These are phyloP conservation scores for Suhomyces vadensis DNA, from an alignment of 805 yeast genomes.

Conservation along the genomic window DNA sequence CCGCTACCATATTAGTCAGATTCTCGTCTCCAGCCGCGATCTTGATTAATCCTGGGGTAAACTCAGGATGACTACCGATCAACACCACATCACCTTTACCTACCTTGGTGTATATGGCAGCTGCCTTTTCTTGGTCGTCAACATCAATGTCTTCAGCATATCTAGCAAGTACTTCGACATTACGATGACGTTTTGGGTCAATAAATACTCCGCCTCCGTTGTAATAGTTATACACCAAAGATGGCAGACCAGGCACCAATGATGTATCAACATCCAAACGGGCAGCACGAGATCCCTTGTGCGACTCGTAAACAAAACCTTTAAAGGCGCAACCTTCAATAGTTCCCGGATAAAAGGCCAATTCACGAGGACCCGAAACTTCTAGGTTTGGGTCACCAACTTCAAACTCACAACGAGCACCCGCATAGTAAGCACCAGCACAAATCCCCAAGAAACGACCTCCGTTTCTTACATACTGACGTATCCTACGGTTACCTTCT, in stretches of 20 bases:
- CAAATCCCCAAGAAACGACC: slow-evolving; percentile 88
- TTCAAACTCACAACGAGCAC: slow-evolving; percentile 78
- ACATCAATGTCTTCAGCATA: slow-evolving; percentile 62
- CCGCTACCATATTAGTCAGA: slow-evolving; percentile 28
- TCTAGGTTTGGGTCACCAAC: slow-evolving; percentile 69
- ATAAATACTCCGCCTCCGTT: slow-evolving; percentile 92
- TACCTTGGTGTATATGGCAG: slow-evolving; percentile 64
- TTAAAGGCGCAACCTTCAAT: slow-evolving; percentile 78
- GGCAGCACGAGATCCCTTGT: slow-evolving; percentile 70
- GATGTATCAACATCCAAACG: slow-evolving; percentile 34
- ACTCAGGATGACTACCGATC: slow-evolving; percentile 91
- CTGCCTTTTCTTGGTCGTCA: slow-evolving; percentile 52
- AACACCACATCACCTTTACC: slow-evolving; percentile 79
- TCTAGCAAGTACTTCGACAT: slow-evolving; percentile 72
- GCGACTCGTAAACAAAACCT: slow-evolving; percentile 80
- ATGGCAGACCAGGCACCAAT: slow-evolving; percentile 27
- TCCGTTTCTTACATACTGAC: slow-evolving; percentile 68
- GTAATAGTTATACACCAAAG: slow-evolving; percentile 50
- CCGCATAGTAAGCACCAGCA: slow-evolving; percentile 91
- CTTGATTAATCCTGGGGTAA: slow-evolving; percentile 53
- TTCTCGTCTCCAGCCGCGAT: slow-evolving; percentile 30
- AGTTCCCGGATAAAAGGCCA: slow-evolving; percentile 78
- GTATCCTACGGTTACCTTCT: slow-evolving; percentile 58
- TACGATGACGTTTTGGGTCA: slow-evolving; percentile 60
- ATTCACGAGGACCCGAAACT: slow-evolving; percentile 83